Conservation (phyloP, 352 stramenopile species). For the Phytophthora colocasiae region DNA sequence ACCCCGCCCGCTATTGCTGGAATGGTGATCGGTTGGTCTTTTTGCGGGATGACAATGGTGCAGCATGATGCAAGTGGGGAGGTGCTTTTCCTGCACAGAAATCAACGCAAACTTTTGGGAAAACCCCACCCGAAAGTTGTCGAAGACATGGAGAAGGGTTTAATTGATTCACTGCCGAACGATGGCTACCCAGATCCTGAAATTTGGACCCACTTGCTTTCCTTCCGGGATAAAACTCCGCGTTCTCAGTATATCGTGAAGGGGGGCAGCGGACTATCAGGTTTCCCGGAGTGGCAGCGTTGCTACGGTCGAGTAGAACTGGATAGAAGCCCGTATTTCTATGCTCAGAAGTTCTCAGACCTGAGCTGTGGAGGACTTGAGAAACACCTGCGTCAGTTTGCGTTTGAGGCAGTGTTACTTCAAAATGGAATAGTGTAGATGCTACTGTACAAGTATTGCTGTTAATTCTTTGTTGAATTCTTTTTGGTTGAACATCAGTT, state of each 20-base stretch:
- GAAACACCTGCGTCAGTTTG: constrained; percentile 27
- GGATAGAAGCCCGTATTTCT: constrained; percentile 30
- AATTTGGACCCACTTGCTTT: constrained; percentile 46
- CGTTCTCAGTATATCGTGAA: constrained; percentile 9
- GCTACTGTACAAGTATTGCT: no score
- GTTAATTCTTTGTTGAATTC: no score
- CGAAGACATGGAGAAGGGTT: background rate
- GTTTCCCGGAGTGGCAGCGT: background rate
- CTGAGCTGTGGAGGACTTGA: constrained; percentile 37
- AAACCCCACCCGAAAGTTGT: constrained; percentile 30
- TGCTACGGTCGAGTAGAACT: constrained; percentile 51
- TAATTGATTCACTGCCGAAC: background rate
- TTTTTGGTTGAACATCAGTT: no score
- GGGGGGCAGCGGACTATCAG: background rate
- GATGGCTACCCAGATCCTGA: constrained; percentile 13
- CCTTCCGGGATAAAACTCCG: constrained; percentile 21
- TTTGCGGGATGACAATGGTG: constrained; percentile 77
- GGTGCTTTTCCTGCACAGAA: constrained; percentile 70
- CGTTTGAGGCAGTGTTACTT: constrained; percentile 21
- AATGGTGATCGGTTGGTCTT: constrained; percentile 30
- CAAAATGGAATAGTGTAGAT: background rate
- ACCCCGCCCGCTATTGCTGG: constrained; percentile 47
- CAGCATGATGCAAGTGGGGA: constrained; percentile 55
- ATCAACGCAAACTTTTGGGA: constrained; percentile 60
- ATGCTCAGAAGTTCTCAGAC: constrained; percentile 20